Conservation (phyloP, 179 eudicot species). For the Silene coronaria region DNA sequence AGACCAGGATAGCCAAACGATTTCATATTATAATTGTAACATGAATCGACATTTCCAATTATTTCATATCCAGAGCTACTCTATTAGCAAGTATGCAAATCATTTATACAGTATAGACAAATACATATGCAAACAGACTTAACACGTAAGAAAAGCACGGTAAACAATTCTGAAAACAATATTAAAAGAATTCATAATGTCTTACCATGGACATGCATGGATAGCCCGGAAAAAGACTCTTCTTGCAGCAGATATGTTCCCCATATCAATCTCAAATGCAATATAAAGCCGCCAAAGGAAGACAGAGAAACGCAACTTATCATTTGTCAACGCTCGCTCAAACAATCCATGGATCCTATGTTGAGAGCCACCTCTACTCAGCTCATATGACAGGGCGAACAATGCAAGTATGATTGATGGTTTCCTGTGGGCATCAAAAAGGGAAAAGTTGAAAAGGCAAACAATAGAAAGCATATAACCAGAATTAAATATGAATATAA, state of each 20-base stretch:
- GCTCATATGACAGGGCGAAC: constrained; percentile 74
- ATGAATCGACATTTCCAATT: neutral
- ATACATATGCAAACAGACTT: neutral
- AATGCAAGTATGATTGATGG: constrained; percentile 69
- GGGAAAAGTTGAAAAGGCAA: neutral
- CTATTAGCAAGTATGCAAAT: neutral
- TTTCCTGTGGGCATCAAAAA: constrained; percentile 44
- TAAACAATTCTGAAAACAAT: neutral
- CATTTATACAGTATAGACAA: neutral
- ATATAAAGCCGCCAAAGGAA: constrained; percentile 85
- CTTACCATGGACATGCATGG: constrained; percentile 96
- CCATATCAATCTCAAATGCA: constrained; percentile 55
- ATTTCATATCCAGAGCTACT: neutral
- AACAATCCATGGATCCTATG: constrained; percentile 80
- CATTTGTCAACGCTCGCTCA: constrained; percentile 70
- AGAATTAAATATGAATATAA: neutral
- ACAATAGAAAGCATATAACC: neutral
- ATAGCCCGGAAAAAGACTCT: constrained; percentile 88
- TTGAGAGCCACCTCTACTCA: constrained; percentile 52
- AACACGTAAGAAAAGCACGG: neutral
- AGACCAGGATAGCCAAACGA: neutral
- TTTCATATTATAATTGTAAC: neutral
- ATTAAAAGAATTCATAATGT: constrained; percentile 34
- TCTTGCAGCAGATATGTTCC: constrained; percentile 63
- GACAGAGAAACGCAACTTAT: constrained; percentile 48